phyloP scores from a whole-genome alignment of 495 filamentous ascomycete species.

The Staphylotrichum longicolle region DNA sequence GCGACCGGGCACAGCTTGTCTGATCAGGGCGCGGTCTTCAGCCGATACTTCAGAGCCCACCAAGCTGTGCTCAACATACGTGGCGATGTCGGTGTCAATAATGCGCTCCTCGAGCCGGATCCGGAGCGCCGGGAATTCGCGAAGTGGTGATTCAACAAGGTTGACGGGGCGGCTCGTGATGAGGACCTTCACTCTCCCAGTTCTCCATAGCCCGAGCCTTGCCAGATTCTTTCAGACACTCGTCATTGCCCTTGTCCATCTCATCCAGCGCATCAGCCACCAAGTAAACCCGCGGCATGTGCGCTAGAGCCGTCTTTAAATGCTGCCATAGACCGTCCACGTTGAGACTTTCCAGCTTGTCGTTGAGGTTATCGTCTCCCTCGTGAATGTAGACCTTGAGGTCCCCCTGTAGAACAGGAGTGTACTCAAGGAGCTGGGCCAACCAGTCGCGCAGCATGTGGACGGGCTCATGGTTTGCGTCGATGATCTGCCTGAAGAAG shows the following conservation, averaged over 20 bases:
- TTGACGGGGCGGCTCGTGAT: slow-evolving; percentile 46
- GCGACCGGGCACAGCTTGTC: slow-evolving; percentile 25
- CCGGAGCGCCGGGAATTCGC: slow-evolving; percentile 19
- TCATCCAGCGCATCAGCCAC: slow-evolving; percentile 51
- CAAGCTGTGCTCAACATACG: slow-evolving; percentile 37
- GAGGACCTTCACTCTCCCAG: slow-evolving; percentile 42
- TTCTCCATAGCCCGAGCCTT: slow-evolving; percentile 39
- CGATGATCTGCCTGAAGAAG: slow-evolving; percentile 56
- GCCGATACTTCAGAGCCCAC: slow-evolving; percentile 16
- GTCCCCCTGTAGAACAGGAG: slow-evolving; percentile 37
- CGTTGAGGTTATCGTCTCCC: not conserved
- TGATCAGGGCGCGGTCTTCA: slow-evolving; percentile 18
- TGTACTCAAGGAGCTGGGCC: slow-evolving; percentile 41
- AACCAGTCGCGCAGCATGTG: slow-evolving; percentile 48
- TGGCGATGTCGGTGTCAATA: slow-evolving; percentile 45
- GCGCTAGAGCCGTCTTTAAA: slow-evolving; percentile 29
- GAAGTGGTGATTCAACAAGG: slow-evolving; percentile 30
- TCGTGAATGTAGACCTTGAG: slow-evolving; percentile 29
- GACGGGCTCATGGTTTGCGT: slow-evolving; percentile 45
- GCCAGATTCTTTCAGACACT: slow-evolving; percentile 37
- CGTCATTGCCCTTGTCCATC: slow-evolving; percentile 39
- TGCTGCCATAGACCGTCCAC: slow-evolving; percentile 26
- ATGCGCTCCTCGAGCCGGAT: slow-evolving; percentile 40
- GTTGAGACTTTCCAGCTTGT: slow-evolving; percentile 23
- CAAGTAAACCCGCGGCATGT: slow-evolving; percentile 42